Percentiles rank a stretch among this genome's conserved stretches.
These are phyloP conservation scores for Sicyos baderoa DNA, from an alignment of 306 rosid species.

Conservation along the genomic window DNA sequence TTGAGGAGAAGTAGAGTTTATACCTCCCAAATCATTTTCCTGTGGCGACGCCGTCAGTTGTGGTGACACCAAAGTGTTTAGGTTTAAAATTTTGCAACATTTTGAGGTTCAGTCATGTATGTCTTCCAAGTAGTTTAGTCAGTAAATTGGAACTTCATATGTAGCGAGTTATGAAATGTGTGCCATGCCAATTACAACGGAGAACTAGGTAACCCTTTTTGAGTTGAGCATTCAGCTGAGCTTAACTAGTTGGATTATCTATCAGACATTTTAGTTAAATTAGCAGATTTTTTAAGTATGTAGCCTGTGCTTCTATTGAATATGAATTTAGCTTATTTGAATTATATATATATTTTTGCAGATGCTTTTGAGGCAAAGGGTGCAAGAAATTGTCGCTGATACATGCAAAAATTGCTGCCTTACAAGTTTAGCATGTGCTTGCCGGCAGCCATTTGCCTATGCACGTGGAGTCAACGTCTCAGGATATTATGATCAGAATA, in stretches of 20 bases:
- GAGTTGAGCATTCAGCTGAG: neutral
- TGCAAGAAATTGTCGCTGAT: conserved; percentile 88
- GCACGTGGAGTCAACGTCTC: conserved; percentile 48
- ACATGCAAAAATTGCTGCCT: conserved; percentile 88
- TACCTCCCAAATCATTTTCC: neutral
- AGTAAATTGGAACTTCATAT: neutral
- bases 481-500: conserved; percentile 66
- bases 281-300: neutral
- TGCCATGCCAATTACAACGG: conserved; percentile 1
- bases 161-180: neutral
- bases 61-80: neutral
- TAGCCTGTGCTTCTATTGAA: neutral
- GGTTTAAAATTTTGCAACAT: neutral
- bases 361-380: conserved; percentile 99
- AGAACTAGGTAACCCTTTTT: neutral
- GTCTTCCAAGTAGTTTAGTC: neutral
- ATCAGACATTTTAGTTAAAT: neutral
- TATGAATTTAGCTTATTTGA: neutral
- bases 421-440: conserved; percentile 61
- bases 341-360: conserved; percentile 25
- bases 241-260: neutral
- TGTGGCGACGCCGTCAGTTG: neutral
- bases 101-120: neutral
- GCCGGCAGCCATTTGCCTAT: conserved; percentile 71
- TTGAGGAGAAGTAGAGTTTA: neutral